Evolutionary conservation across 192 early-diverging fungal genomes (phyloP).

Genomic region (Coemansia asiatica): DNA sequence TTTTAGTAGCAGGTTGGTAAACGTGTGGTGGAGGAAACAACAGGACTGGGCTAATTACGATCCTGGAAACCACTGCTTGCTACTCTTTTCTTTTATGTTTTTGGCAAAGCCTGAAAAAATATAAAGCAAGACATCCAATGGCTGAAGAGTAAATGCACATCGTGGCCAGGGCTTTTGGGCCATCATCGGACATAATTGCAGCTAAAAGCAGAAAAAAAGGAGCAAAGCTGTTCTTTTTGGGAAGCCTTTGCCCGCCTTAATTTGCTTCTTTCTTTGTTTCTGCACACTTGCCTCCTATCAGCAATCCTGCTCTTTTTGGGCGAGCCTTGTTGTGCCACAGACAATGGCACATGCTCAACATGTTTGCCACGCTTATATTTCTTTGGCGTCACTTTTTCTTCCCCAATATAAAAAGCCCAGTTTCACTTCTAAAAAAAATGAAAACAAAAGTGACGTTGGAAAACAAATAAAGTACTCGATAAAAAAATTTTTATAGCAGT

Average conservation of each 20-base stretch:
- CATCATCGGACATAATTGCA: no score
- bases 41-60: not conserved
- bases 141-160: not conserved
- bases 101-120: not conserved
- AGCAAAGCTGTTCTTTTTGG: not conserved
- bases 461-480: not conserved
- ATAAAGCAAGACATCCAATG: not conserved
- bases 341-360: not conserved
- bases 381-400: not conserved
- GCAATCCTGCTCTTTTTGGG: not conserved
- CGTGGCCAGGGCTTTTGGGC: not conserved
- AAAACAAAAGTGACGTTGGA: not conserved
- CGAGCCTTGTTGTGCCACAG: not conserved
- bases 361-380: no score
- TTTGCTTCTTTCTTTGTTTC: no score
- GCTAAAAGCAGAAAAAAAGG: no score
- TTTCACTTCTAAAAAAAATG: not conserved
- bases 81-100: not conserved
- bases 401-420: not conserved
- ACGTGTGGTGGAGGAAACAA: not conserved
- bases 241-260: no score
- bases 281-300: not conserved
- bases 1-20: not conserved
- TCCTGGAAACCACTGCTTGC: not conserved
- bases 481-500: not conserved